Evolutionary conservation across 768 basidiomycete genomes (phyloP).

Genomic region (Trametes cingulata): DNA sequence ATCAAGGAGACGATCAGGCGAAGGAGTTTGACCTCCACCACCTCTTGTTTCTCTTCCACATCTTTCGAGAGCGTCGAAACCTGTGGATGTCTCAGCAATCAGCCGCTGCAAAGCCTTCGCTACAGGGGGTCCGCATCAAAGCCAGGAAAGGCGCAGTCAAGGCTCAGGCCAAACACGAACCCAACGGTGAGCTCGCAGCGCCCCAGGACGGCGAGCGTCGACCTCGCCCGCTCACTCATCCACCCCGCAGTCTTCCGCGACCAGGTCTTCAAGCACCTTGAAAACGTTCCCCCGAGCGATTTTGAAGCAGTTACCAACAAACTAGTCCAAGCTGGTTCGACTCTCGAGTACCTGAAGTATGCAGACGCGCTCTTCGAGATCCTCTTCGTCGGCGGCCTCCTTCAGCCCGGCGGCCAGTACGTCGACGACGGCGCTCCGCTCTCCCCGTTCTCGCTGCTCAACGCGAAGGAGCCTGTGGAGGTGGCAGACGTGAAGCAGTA

Average conservation of each 20-base stretch:
- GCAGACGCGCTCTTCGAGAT: slow-evolving; percentile 96
- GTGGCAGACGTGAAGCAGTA: slow-evolving; percentile 90
- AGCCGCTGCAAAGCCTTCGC: slow-evolving; percentile 81
- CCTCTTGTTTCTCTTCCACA: slow-evolving; percentile 28
- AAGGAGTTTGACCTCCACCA: not conserved
- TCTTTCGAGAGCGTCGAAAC: slow-evolving; percentile 39
- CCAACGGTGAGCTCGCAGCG: slow-evolving; percentile 48
- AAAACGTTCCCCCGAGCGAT: slow-evolving; percentile 76
- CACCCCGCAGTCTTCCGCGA: slow-evolving; percentile 78
- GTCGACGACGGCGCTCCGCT: slow-evolving; percentile 84
- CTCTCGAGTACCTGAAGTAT: slow-evolving; percentile 96
- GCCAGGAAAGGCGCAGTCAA: slow-evolving; percentile 92
- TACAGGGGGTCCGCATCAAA: slow-evolving; percentile 91
- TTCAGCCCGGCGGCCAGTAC: slow-evolving; percentile 94
- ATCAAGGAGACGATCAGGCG: slow-evolving; percentile 10
- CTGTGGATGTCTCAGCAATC: slow-evolving; percentile 93
- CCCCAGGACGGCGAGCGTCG: slow-evolving; percentile 2
- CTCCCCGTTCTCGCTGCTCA: slow-evolving; percentile 87
- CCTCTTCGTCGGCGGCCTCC: slow-evolving; percentile 91
- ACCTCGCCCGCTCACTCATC: not conserved
- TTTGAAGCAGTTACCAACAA: slow-evolving; percentile 82
- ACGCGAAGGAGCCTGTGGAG: slow-evolving; percentile 75
- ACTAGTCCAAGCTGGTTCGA: slow-evolving; percentile 87
- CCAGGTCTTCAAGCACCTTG: slow-evolving; percentile 88
- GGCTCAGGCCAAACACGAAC: slow-evolving; percentile 93